phyloP scores from a whole-genome alignment of 2,329 filamentous ascomycete genomes.

The Sporothrix phasma region DNA sequence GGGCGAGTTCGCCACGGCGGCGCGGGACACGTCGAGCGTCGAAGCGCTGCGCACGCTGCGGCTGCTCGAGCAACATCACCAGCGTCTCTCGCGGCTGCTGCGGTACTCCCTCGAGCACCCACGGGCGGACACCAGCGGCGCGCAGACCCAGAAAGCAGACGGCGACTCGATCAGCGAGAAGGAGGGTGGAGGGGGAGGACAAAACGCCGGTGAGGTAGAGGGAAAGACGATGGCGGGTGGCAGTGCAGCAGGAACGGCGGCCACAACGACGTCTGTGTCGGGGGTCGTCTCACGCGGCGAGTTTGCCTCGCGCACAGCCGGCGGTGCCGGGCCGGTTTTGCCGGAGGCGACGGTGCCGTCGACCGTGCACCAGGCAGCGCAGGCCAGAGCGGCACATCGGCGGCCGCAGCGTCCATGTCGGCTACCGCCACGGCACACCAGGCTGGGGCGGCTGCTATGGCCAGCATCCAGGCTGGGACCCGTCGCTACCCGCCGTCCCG shows the following conservation, averaged over 20 bases:
- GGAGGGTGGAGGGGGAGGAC: not conserved
- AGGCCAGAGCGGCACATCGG: not conserved
- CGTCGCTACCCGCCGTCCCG: slow-evolving; percentile 49
- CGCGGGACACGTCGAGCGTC: slow-evolving; percentile 55
- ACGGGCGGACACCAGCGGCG: slow-evolving; percentile 22
- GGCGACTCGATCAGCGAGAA: slow-evolving; percentile 6
- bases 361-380: not conserved
- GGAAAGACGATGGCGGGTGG: slow-evolving; percentile 19
- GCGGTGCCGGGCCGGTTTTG: not conserved
- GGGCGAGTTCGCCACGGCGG: slow-evolving; percentile 75
- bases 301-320: slow-evolving; percentile 3
- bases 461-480: slow-evolving; percentile 18
- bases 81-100: slow-evolving; percentile 70
- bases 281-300: slow-evolving; percentile 18
- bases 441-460: slow-evolving; percentile 14
- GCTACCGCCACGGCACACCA: slow-evolving; percentile 21
- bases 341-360: not conserved
- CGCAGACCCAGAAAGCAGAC: not conserved
- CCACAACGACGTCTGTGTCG: slow-evolving; percentile 15
- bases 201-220: slow-evolving; percentile 20
- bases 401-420: slow-evolving; percentile 17
- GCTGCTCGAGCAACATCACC: slow-evolving; percentile 81
- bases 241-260: not conserved
- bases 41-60: slow-evolving; percentile 75
- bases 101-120: slow-evolving; percentile 54